Percentiles rank a stretch among this genome's conserved stretches.
Conservation (phyloP, 805 yeast genomes). For the Isabelozyma pseudorhagii region DNA sequence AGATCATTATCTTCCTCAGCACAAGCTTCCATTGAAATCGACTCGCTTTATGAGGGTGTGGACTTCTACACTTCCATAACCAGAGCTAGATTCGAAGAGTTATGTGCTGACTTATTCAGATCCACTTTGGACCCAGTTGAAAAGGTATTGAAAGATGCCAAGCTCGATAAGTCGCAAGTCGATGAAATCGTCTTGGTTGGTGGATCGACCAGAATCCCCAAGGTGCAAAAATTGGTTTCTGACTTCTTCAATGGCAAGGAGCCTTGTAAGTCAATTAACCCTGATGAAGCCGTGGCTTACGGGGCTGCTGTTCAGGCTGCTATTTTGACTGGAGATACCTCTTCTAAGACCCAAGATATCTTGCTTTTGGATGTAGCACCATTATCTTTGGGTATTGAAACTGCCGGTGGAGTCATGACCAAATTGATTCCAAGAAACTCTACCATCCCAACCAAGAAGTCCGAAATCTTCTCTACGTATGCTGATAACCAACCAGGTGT, state of each 20-base stretch:
- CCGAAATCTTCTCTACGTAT: constrained; percentile 93
- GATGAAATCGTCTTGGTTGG: constrained; percentile 97
- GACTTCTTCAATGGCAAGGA: constrained; percentile 90
- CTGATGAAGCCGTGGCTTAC: constrained; percentile 99
- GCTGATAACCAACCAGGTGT: constrained; percentile 97
- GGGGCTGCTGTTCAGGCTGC: constrained; percentile 99
- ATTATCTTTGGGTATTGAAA: constrained; percentile 91
- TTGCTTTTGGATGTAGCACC: constrained; percentile 90
- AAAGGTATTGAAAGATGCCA: constrained; percentile 91
- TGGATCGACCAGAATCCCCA: constrained; percentile 99
- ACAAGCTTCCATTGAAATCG: constrained; percentile 94
- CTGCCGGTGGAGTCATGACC: constrained; percentile 97
- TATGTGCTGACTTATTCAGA: constrained; percentile 89
- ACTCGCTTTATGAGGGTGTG: constrained; percentile 89
- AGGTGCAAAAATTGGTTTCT: constrained; percentile 91
- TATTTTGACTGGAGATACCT: constrained; percentile 83
- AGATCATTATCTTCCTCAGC: constrained; percentile 93
- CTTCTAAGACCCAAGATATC: constrained; percentile 44
- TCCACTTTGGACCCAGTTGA: constrained; percentile 95
- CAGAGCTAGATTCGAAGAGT: constrained; percentile 97
- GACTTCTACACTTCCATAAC: constrained; percentile 94
- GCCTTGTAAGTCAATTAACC: constrained; percentile 96
- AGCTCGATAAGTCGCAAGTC: constrained; percentile 79
- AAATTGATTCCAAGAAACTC: constrained; percentile 92
- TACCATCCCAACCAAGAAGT: constrained; percentile 92